Evolutionary conservation across 441 rosid genomes (phyloP), one percentile per base, ranked within the genome.

Genomic region (Flueggea neowawraea): DNA sequence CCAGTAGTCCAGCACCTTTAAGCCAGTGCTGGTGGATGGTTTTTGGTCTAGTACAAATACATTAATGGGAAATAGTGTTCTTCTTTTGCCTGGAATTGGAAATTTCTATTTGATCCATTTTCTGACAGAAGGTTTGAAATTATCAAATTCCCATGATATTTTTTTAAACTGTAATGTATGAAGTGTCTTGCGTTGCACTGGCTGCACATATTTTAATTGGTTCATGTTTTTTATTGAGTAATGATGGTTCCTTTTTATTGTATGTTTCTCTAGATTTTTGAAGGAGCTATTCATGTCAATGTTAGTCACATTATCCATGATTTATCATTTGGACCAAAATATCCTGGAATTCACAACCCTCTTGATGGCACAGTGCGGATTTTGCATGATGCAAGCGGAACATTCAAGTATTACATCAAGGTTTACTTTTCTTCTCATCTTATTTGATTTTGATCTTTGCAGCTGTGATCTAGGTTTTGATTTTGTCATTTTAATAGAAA

Each of bases 351-450:
- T 60, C 95, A 89, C 83, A 91, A 95, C 70, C 98, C 97, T 39
- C 90, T 90, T 60, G 97, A 95, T 73, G 97, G 69, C 56, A 91
- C 93, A 4, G 67, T 8, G 33, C 79, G 97, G 63, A 75, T 78
- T 60, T 83, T 91, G 69, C 97, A 71, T 59, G 85, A 78, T 12
- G 65, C 89, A 41, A 91, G 95, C 73, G 97, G 99, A 76, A 84
- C 85, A 55, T 91, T 95, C 85, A 86, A 91, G 67, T 90, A 95
- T 73, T 95, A 85, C 76, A 90, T 95, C 50, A 91, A 95, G 98
- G 99, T 95, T 64, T 66, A 81, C 52, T 16, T 44, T 16, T 16
- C 6, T 11, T 22, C 10, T 47, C 41, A 22, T 14, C 13, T 41
- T 15, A 41, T 16, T 55, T 55, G 13, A 10, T 22, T 22, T 22